Percentiles rank a stretch among this genome's conserved stretches.
These are phyloP conservation scores for Ogataea paradorogensis DNA, from an alignment of 805 yeast species.

Conservation along the genomic window DNA sequence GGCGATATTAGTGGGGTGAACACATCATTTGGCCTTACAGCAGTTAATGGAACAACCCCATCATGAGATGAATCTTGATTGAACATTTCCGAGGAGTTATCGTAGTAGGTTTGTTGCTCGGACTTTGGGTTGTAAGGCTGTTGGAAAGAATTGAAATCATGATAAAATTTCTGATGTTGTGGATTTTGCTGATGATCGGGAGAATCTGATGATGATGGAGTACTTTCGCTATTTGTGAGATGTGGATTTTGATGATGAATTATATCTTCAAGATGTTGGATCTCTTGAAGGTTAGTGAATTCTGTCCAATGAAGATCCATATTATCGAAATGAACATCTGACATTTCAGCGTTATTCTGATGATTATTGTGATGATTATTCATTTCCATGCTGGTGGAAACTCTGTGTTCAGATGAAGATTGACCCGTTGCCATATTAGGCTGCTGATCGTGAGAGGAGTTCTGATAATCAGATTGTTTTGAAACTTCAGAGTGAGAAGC, in stretches of 20 bases:
- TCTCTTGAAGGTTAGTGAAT: slow-evolving; percentile 24
- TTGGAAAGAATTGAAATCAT: not conserved
- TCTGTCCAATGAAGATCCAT: slow-evolving; percentile 27
- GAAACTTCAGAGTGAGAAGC: slow-evolving; percentile 1
- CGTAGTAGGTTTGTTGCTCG: not conserved
- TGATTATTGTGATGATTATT: too few species aligned
- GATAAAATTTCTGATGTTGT: not conserved
- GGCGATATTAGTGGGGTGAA: slow-evolving; percentile 81
- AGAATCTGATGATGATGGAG: slow-evolving; percentile 3
- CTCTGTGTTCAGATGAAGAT: not conserved
- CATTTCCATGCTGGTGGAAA: not conserved
- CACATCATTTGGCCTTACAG: slow-evolving; percentile 53
- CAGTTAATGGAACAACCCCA: slow-evolving; percentile 3
- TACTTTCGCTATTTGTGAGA: not conserved
- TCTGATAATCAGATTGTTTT: not conserved
- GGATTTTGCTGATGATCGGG: slow-evolving; percentile 2
- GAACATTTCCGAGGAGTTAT: slow-evolving; percentile 3
- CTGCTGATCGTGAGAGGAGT: not conserved
- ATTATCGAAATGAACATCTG: slow-evolving; percentile 20
- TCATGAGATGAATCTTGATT: slow-evolving; percentile 2
- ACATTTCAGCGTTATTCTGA: slow-evolving; percentile 1
- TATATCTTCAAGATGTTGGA: slow-evolving; percentile 22
- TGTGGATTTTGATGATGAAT: slow-evolving; percentile 13
- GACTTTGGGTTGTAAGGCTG: not conserved
- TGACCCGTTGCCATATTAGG: not conserved